These are phyloP conservation scores for Fusarium sp. DNA, from an alignment of 2,329 filamentous ascomycete genomes.

Conservation along the genomic window DNA sequence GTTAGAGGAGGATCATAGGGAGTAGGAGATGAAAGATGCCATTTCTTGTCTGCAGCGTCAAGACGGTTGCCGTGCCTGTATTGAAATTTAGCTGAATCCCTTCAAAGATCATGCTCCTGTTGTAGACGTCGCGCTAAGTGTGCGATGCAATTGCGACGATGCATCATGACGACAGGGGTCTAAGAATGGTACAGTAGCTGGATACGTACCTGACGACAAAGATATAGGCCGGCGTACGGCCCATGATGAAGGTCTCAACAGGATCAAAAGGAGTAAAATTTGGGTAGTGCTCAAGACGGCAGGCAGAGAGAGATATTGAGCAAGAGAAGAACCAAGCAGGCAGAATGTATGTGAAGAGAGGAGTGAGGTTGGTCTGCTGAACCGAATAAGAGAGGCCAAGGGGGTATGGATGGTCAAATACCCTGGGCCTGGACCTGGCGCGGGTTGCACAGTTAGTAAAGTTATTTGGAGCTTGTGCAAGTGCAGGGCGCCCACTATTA, in stretches of 20 bases:
- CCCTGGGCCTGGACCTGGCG: constrained; percentile 7
- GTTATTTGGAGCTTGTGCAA: constrained; percentile 32
- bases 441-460: constrained; percentile 28
- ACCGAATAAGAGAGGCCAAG: constrained; percentile 33
- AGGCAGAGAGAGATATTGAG: background rate
- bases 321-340: constrained; percentile 1
- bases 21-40: constrained; percentile 91
- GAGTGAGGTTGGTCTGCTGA: constrained; percentile 28
- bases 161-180: constrained; percentile 42
- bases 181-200: constrained; percentile 18
- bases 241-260: constrained; percentile 49
- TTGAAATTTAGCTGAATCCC: constrained; percentile 22
- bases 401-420: constrained; percentile 37
- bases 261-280: constrained; percentile 3
- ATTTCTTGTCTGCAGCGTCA: constrained; percentile 93
- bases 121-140: constrained; percentile 21
- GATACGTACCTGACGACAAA: constrained; percentile 57
- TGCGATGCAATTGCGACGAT: constrained; percentile 34
- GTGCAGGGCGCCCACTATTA: constrained; percentile 32
- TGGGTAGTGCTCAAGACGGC: constrained; percentile 3
- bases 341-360: constrained; percentile 15
- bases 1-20: constrained; percentile 96
- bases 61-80: constrained; percentile 88
- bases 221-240: constrained; percentile 56
- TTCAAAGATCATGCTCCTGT: constrained; percentile 2